A percentile compares a stretch with the other conserved stretches of the same genome.
Evolutionary conservation across 2,329 filamentous ascomycete species (phyloP).

Genomic region (Leptographium wingfieldii): DNA sequence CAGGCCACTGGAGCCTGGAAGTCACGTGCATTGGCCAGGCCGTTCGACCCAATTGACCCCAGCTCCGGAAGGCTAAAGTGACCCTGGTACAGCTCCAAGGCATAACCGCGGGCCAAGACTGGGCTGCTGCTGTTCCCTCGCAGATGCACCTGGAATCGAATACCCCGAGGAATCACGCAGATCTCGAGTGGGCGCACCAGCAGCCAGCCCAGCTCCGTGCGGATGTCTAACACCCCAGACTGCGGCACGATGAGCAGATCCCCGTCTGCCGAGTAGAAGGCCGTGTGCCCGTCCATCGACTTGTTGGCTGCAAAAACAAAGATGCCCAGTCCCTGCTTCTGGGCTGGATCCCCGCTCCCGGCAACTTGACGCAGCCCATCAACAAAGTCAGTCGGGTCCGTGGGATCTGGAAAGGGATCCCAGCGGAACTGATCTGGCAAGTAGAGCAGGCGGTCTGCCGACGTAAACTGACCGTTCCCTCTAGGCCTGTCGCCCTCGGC

Average conservation of each 20-base stretch:
- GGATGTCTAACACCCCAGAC: slow-evolving; percentile 50
- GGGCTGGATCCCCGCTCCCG: slow-evolving; percentile 64
- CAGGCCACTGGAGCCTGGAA: slow-evolving; percentile 49
- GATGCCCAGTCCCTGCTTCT: slow-evolving; percentile 69
- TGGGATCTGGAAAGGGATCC: slow-evolving; percentile 58
- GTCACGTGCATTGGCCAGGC: slow-evolving; percentile 52
- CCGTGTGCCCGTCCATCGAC: slow-evolving; percentile 1
- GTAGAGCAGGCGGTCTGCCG: slow-evolving; percentile 44
- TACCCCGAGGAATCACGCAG: slow-evolving; percentile 51
- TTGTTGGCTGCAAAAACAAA: slow-evolving; percentile 68
- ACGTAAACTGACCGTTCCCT: not conserved
- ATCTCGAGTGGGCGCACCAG: slow-evolving; percentile 52
- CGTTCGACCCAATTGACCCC: slow-evolving; percentile 53
- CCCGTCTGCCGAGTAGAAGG: slow-evolving; percentile 27
- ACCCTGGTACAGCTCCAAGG: slow-evolving; percentile 52
- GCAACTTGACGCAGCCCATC: slow-evolving; percentile 56
- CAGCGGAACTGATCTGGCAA: slow-evolving; percentile 74
- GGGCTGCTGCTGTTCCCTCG: not conserved
- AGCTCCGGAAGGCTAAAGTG: slow-evolving; percentile 55
- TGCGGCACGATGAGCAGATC: slow-evolving; percentile 33
- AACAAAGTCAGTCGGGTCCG: slow-evolving; percentile 33
- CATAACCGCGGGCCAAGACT: slow-evolving; percentile 35
- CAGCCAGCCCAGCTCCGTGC: slow-evolving; percentile 49
- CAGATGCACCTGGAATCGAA: slow-evolving; percentile 49
- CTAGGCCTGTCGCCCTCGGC: slow-evolving; percentile 15